These are phyloP conservation scores for Neonectria coccinea DNA, from an alignment of 2,329 filamentous ascomycete species.

Conservation along the genomic window DNA sequence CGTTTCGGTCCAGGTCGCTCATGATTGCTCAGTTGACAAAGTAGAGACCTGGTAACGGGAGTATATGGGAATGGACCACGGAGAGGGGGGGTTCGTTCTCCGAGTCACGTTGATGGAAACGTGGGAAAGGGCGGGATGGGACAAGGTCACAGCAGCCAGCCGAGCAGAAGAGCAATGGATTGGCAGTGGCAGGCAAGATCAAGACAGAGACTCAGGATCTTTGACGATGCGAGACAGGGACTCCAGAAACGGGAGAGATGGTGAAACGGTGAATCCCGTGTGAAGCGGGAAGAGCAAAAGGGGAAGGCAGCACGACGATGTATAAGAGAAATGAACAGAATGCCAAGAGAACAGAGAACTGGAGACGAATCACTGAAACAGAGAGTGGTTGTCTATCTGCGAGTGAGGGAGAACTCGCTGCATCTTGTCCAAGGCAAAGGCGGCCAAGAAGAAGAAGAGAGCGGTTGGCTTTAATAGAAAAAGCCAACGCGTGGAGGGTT, in stretches of 20 bases:
- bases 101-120: slow-evolving; percentile 30
- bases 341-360: background rate
- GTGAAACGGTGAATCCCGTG: slow-evolving; percentile 42
- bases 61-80: slow-evolving; percentile 14
- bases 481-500: background rate
- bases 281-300: slow-evolving; percentile 30
- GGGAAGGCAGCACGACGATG: slow-evolving; percentile 10
- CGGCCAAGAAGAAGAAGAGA: slow-evolving; percentile 16
- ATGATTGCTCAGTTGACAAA: slow-evolving; percentile 38
- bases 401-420: background rate
- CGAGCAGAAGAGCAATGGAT: slow-evolving; percentile 34
- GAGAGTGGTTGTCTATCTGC: slow-evolving; percentile 5
- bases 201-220: slow-evolving; percentile 29
- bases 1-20: slow-evolving; percentile 51
- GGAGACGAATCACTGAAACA: slow-evolving; percentile 12
- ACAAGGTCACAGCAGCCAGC: slow-evolving; percentile 41
- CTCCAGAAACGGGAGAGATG: slow-evolving; percentile 41
- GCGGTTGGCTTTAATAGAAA: slow-evolving; percentile 37
- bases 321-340: slow-evolving; percentile 24
- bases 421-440: background rate
- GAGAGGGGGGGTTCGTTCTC: slow-evolving; percentile 1
- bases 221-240: slow-evolving; percentile 38
- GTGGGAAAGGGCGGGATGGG: slow-evolving; percentile 39
- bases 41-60: background rate
- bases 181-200: slow-evolving; percentile 13